phyloP scores from a whole-genome alignment of 257 asterid species.

The Scutellaria galericulata region DNA sequence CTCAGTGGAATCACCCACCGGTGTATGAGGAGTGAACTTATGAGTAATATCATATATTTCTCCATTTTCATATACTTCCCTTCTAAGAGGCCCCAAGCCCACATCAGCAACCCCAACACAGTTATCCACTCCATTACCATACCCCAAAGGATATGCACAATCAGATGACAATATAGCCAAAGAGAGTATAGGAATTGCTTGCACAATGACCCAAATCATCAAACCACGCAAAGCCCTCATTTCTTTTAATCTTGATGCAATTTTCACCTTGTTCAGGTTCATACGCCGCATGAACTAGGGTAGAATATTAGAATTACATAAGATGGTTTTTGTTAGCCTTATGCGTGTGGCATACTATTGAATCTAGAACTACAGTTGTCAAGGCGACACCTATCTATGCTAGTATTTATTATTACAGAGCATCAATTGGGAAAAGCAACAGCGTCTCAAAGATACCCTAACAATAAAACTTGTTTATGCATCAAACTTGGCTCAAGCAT shows the following conservation, averaged over 20 bases:
- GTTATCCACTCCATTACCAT: slow-evolving; percentile 44
- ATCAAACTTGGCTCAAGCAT: slow-evolving; percentile 90
- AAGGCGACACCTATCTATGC: not conserved
- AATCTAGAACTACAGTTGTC: not conserved
- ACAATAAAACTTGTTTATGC: slow-evolving; percentile 33
- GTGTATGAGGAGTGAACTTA: slow-evolving; percentile 62
- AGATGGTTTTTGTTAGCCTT: not conserved
- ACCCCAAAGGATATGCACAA: slow-evolving; percentile 57
- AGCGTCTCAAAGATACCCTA: not conserved
- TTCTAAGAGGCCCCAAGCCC: slow-evolving; percentile 48
- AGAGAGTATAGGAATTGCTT: slow-evolving; percentile 35
- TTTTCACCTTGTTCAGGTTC: no score
- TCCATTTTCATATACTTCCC: slow-evolving; percentile 57
- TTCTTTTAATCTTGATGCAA: slow-evolving; percentile 19
- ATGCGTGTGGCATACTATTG: not conserved
- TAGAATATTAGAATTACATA: not conserved
- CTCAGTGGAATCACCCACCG: slow-evolving; percentile 51
- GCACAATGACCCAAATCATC: slow-evolving; percentile 40
- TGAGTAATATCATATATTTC: slow-evolving; percentile 79
- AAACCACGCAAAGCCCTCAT: slow-evolving; percentile 49
- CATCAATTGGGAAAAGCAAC: not conserved
- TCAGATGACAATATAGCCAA: slow-evolving; percentile 34
- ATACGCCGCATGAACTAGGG: no score
- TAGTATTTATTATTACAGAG: not conserved
- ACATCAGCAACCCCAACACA: slow-evolving; percentile 40